These are phyloP conservation scores for Canariomyces notabilis DNA, from an alignment of 2,329 filamentous ascomycete genomes.

Conservation along the genomic window DNA sequence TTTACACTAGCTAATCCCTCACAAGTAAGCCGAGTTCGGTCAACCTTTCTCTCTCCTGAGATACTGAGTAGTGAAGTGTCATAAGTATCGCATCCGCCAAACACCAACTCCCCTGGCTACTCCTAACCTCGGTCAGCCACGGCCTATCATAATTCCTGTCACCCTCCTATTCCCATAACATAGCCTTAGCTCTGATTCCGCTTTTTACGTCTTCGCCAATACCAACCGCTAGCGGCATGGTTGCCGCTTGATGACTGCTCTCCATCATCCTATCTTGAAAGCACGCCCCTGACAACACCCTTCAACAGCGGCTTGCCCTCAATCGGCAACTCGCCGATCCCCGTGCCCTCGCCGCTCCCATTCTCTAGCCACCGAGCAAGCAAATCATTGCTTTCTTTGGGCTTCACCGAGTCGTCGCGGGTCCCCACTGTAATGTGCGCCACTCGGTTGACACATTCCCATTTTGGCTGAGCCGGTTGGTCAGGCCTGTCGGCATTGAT, in stretches of 20 bases:
- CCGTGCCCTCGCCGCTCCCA: constrained; percentile 40
- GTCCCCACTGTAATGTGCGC: constrained; percentile 92
- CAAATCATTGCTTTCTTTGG: constrained; percentile 88
- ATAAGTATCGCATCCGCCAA: too few species aligned
- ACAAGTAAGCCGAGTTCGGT: neutral
- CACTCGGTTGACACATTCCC: constrained; percentile 70
- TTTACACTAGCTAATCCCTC: neutral
- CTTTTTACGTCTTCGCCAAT: neutral
- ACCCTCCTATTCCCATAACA: neutral
- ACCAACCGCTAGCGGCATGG: neutral
- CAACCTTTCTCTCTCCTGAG: neutral
- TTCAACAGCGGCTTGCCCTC: constrained; percentile 44
- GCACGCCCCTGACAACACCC: constrained; percentile 45
- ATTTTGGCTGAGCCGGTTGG: constrained; percentile 30
- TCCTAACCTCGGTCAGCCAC: too few species aligned
- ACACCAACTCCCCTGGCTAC: neutral
- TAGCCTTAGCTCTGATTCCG: neutral
- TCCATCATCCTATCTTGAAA: constrained; percentile 39
- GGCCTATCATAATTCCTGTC: too few species aligned
- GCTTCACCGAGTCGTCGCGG: constrained; percentile 67
- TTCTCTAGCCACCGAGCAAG: constrained; percentile 67
- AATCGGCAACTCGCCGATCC: constrained; percentile 46
- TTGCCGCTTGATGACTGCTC: neutral
- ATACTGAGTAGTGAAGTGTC: neutral
- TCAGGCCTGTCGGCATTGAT: constrained; percentile 4